phyloP scores from a whole-genome alignment of 352 stramenopile genomes.

The Phytophthora kernoviae region DNA sequence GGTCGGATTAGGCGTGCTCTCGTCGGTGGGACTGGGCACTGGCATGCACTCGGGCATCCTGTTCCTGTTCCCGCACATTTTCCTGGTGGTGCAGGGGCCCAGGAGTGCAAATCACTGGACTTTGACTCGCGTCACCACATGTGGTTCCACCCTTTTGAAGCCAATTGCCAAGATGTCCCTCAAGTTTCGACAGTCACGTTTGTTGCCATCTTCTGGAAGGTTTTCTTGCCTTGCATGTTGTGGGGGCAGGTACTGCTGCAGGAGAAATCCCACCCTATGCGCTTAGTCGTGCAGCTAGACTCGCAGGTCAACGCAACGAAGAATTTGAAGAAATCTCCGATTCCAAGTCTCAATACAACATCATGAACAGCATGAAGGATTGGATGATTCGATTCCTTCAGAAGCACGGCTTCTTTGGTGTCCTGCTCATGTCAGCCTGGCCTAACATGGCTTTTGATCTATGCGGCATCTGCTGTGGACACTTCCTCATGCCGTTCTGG shows the following conservation, averaged over 20 bases:
- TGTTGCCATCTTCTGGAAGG: constrained; percentile 88
- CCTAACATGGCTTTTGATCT: constrained; percentile 96
- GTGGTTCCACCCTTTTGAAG: constrained; percentile 90
- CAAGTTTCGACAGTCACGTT: constrained; percentile 72
- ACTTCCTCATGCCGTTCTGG: constrained; percentile 95
- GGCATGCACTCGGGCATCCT: constrained; percentile 95
- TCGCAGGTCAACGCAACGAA: constrained; percentile 86
- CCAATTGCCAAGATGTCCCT: constrained; percentile 57
- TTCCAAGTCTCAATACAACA: constrained; percentile 83
- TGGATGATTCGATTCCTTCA: constrained; percentile 94
- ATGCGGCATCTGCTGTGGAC: constrained; percentile 94
- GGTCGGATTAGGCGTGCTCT: constrained; percentile 93
- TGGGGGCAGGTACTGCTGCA: constrained; percentile 93
- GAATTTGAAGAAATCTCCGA: constrained; percentile 91
- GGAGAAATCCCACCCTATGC: constrained; percentile 95
- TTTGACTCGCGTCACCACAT: constrained; percentile 91
- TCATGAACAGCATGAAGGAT: constrained; percentile 92
- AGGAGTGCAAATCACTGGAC: constrained; percentile 87
- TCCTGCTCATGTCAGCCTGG: constrained; percentile 94
- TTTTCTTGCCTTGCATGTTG: constrained; percentile 90
- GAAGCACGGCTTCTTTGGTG: constrained; percentile 92
- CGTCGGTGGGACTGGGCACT: constrained; percentile 93
- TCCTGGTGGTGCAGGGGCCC: constrained; percentile 90
- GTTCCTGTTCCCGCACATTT: constrained; percentile 96
- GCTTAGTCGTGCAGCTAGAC: constrained; percentile 84